Evolutionary conservation across 2,329 filamentous ascomycete genomes (phyloP).

Genomic region (Colletotrichum liaoningense): DNA sequence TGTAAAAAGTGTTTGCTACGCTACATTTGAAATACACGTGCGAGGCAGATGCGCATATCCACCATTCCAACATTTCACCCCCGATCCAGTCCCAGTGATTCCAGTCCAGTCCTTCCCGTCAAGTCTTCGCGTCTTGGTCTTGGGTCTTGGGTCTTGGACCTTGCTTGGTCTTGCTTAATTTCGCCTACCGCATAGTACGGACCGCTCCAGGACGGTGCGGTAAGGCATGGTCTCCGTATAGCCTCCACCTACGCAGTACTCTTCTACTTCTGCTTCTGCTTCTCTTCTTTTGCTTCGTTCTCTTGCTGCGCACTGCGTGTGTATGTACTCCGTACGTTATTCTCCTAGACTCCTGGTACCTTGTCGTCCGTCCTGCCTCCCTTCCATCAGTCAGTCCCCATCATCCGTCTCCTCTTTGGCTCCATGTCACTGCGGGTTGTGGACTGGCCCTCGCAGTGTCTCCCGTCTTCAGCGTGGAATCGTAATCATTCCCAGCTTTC

Average conservation of each 20-base stretch:
- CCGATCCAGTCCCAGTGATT: background rate
- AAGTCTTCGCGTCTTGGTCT: too few relatives aligned
- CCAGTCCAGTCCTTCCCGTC: too few relatives aligned
- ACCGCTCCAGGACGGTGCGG: slow-evolving; percentile 17
- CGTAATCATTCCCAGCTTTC: background rate
- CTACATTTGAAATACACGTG: background rate
- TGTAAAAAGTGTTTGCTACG: background rate
- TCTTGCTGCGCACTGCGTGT: background rate
- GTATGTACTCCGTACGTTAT: background rate
- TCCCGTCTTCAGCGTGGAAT: slow-evolving; percentile 1
- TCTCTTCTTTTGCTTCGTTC: slow-evolving; percentile 1
- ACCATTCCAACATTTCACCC: background rate
- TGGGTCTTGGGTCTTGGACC: too few relatives aligned
- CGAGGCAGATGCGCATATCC: background rate
- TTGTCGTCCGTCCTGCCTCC: background rate
- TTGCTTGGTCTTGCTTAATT: slow-evolving; percentile 17
- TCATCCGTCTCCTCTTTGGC: slow-evolving; percentile 2
- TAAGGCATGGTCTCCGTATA: too few relatives aligned
- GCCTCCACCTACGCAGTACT: too few relatives aligned
- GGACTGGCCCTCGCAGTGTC: slow-evolving; percentile 7
- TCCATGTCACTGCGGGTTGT: slow-evolving; percentile 22
- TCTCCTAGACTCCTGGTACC: background rate
- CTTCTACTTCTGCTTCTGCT: background rate
- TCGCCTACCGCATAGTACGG: slow-evolving; percentile 27
- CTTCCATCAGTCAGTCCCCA: background rate